These are phyloP conservation scores for Candida vaughaniae DNA, from an alignment of 805 yeast species.

Conservation along the genomic window DNA sequence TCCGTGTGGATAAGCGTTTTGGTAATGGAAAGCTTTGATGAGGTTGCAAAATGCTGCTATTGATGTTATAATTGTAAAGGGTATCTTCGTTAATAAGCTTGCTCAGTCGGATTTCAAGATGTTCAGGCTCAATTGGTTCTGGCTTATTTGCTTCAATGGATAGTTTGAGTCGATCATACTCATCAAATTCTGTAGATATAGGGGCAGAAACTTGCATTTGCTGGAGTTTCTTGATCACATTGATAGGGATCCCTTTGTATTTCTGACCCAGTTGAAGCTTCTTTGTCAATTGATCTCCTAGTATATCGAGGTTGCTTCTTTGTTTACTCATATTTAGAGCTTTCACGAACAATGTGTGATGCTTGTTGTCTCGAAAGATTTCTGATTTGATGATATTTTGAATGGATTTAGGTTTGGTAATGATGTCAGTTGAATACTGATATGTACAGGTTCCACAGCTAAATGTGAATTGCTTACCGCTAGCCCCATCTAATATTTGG, in stretches of 20 bases:
- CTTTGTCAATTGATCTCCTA: constrained; percentile 8
- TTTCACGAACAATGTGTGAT: not conserved
- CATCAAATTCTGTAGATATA: not conserved
- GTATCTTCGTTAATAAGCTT: not conserved
- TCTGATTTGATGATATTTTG: constrained; percentile 18
- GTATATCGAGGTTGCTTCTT: constrained; percentile 7
- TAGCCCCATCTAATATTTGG: constrained; percentile 11
- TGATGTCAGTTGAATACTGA: constrained; percentile 32
- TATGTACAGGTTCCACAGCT: constrained; percentile 37
- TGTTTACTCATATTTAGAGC: constrained; percentile 3
- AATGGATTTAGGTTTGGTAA: constrained; percentile 43
- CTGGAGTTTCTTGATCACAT: constrained; percentile 6
- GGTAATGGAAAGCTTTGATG: constrained; percentile 20
- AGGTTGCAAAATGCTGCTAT: not conserved
- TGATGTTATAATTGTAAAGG: not conserved
- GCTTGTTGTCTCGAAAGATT: constrained; percentile 2
- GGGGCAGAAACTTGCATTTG: constrained; percentile 3
- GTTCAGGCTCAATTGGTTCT: not conserved
- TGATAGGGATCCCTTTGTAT: constrained; percentile 7
- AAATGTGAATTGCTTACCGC: constrained; percentile 38
- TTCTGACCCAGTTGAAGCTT: constrained; percentile 9
- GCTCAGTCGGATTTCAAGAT: not conserved
- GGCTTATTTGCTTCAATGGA: constrained; percentile 4
- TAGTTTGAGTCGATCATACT: constrained; percentile 7
- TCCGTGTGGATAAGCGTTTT: constrained; percentile 23